Base-by-base conservation (phyloP, 306 rosid genomes). In the Ziziphus jujuba region DNA sequence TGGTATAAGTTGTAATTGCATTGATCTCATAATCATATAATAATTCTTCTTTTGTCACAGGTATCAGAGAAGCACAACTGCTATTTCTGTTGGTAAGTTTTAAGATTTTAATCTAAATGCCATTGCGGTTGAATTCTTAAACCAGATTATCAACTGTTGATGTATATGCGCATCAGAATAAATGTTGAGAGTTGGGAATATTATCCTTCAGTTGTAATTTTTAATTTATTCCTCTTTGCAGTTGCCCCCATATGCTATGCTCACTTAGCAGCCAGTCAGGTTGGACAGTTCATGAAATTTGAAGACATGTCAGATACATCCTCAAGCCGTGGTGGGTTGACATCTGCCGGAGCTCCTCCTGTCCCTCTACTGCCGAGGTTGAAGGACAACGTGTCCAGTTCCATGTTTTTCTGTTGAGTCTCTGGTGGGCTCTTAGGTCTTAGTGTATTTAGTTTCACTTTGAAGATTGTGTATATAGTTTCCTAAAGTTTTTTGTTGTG, bases 161-260 rank as follows among this genome's bases (percentile, higher is more conserved):
- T 62, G 36, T 25, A 28, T 48, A 7, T 64, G 58, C 45, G 2
- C 24, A 12, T 24, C 2, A 3, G 20, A 35, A 22, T 34, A 23
- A 16, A 31, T 64, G 43, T 54, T 28, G 15, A 68, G 9, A 68
- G 5, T 35, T 25, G 38, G 50, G 21, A 40, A 21, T 44, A 9
- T 13, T 48, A 19, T 28, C 14, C 19, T n/a, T 43, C 15, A 8
- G n/a, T 12, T 34, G 9, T 50, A 52, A 51, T 10, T 25, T 12
- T 40, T 31, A 14, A 8, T 33, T 16, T n/a, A 11, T n/a, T 49
- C 14, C 12, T 38, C 3, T 54, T 3, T 85, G 84, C 88, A 92
- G 98, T 92, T 74, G 96, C 98, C n/a, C 98, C 98, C 0, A 71
- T 92, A 16, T 89, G 97, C 77, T 92, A 89, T 72, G 98, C 98